phyloP scores from a whole-genome alignment of 2,329 filamentous ascomycete genomes.

The Tolypocladium ovalisporum region DNA sequence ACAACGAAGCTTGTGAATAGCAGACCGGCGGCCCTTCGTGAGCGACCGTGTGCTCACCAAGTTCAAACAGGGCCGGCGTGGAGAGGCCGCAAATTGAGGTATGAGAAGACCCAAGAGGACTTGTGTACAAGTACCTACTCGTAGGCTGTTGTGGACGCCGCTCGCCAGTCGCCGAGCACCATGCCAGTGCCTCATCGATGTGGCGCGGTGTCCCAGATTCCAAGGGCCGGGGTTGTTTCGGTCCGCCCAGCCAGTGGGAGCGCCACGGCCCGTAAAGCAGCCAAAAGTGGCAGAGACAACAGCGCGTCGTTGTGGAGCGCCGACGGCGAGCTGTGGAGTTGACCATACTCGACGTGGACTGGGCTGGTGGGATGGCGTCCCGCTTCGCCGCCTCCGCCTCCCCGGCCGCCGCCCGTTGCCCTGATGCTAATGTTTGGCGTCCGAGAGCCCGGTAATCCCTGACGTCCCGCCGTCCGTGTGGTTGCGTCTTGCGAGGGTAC shows the following conservation, averaged over 20 bases:
- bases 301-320: not conserved
- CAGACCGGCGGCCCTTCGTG: not conserved
- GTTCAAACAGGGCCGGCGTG: not conserved
- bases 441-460: slow-evolving; percentile 2
- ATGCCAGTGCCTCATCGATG: not conserved
- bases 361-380: not conserved
- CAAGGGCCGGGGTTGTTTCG: not conserved
- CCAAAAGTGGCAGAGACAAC: not conserved
- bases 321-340: not conserved
- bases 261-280: not conserved
- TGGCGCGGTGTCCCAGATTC: not conserved
- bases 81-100: not conserved
- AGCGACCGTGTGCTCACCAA: not conserved
- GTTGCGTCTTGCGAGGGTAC: not conserved
- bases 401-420: not conserved
- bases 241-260: not conserved
- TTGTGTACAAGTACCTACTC: not conserved
- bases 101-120: not conserved
- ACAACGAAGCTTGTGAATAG: not conserved
- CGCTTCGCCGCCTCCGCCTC: slow-evolving; percentile 1
- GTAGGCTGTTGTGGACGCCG: not conserved
- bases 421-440: not conserved
- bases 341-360: not conserved
- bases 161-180: not conserved
- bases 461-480: slow-evolving; percentile 1